Percentiles rank a stretch among this genome's conserved stretches.
phyloP scores from a whole-genome alignment of 164 flowering plant genomes.

The Aristolochia contorta region DNA sequence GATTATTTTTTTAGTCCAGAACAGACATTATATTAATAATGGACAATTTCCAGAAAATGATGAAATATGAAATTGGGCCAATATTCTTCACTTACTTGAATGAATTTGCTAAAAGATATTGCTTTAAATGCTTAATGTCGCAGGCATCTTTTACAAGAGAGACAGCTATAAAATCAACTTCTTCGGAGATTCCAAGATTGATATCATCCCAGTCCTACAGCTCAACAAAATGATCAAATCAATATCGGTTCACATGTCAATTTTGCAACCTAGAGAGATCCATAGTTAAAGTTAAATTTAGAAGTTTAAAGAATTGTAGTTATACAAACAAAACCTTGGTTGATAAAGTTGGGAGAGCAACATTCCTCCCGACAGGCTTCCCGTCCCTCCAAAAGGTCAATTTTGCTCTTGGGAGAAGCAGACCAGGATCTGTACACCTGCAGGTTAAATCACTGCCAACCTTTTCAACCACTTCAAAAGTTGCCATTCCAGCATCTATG shows the following conservation, averaged over 20 bases:
- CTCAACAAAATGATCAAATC: slow-evolving; percentile 1
- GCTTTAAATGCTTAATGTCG: slow-evolving; percentile 46
- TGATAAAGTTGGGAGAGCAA: slow-evolving; percentile 57
- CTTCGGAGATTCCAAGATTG: slow-evolving; percentile 79
- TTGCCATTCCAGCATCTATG: slow-evolving; percentile 91
- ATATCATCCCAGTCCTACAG: slow-evolving; percentile 83
- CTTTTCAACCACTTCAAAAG: slow-evolving; percentile 75
- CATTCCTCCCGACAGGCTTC: slow-evolving; percentile 44
- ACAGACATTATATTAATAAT: no score
- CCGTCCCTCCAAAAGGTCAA: slow-evolving; percentile 88
- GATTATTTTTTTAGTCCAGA: no score
- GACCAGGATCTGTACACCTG: slow-evolving; percentile 72
- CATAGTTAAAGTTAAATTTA: no score
- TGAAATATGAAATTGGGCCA: not conserved
- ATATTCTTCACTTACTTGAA: slow-evolving; percentile 37
- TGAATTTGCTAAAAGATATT: slow-evolving; percentile 48
- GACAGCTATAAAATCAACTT: slow-evolving; percentile 72
- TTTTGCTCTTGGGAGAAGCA: slow-evolving; percentile 82
- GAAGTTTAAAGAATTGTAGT: no score
- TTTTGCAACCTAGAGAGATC: not conserved
- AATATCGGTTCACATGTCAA: not conserved
- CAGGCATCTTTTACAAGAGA: slow-evolving; percentile 72
- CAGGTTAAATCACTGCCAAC: slow-evolving; percentile 63
- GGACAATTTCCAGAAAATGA: not conserved
- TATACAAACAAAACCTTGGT: slow-evolving; percentile 34